These are phyloP conservation scores for Aspergillus unguis DNA, from an alignment of 2,329 filamentous ascomycete species.

Conservation along the genomic window DNA sequence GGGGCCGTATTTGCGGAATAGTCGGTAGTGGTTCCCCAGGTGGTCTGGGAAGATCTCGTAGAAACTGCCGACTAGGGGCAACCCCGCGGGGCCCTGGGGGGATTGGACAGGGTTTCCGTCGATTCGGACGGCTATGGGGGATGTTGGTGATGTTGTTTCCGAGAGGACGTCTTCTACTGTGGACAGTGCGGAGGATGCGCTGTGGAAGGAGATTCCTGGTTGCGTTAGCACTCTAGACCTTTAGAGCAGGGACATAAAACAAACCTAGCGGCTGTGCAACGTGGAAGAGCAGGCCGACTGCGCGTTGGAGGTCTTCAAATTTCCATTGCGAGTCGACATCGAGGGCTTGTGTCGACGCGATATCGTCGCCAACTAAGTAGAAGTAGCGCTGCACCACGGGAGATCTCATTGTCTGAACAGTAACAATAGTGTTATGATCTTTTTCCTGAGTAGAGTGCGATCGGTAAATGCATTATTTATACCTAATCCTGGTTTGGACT, in stretches of 20 bases:
- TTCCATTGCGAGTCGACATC: constrained; percentile 46
- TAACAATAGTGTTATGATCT: too few relatives aligned
- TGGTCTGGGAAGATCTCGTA: constrained; percentile 58
- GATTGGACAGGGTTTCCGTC: constrained; percentile 27
- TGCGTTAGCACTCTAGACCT: background rate
- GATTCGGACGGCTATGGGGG: constrained; percentile 18
- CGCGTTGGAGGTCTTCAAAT: constrained; percentile 54
- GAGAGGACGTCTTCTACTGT: constrained; percentile 9
- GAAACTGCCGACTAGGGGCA: constrained; percentile 51
- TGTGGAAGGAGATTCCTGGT: constrained; percentile 16
- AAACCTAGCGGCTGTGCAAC: constrained; percentile 47
- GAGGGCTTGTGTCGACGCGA: constrained; percentile 49
- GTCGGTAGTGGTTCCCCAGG: constrained; percentile 54
- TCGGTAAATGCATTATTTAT: background rate
- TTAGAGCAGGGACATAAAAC: too few relatives aligned
- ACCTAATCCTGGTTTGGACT: background rate
- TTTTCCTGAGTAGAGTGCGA: too few relatives aligned
- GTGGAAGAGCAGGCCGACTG: constrained; percentile 48
- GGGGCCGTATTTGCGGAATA: constrained; percentile 54
- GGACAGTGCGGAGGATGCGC: constrained; percentile 3
- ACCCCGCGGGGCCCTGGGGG: constrained; percentile 19
- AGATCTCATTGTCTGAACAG: background rate
- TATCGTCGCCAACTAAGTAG: constrained; percentile 20
- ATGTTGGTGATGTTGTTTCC: background rate
- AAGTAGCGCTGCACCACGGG: constrained; percentile 11